Percentiles rank a stretch among this genome's conserved stretches.
These are phyloP conservation scores for Suillus cothurnatus DNA, from an alignment of 768 basidiomycete species.

Conservation along the genomic window DNA sequence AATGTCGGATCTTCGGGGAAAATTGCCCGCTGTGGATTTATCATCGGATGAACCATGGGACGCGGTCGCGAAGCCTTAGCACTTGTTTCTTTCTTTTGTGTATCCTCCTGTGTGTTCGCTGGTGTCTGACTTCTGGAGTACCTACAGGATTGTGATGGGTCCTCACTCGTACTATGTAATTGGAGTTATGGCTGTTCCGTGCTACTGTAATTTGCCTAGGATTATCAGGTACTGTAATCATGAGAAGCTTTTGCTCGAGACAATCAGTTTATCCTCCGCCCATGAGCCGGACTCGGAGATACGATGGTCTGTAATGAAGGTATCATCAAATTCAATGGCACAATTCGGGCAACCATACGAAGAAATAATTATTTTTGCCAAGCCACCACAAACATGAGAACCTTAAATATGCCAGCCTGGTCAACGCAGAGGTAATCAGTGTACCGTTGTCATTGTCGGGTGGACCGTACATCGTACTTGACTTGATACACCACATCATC, in stretches of 20 bases:
- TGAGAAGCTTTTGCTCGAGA: background rate
- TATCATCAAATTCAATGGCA: background rate
- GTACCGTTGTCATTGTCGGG: background rate
- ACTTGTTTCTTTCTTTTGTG: background rate
- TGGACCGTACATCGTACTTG: background rate
- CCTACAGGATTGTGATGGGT: background rate
- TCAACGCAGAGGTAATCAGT: no score
- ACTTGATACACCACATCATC: background rate
- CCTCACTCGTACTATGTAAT: background rate
- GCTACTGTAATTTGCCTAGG: background rate
- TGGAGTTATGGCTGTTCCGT: background rate
- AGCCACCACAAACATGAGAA: background rate
- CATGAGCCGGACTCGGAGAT: background rate
- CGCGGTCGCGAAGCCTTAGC: background rate
- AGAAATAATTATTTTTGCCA: background rate
- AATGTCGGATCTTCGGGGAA: background rate
- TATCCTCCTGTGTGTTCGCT: background rate
- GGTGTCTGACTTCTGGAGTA: background rate
- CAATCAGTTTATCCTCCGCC: background rate
- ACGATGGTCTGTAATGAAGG: background rate
- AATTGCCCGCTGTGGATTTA: background rate
- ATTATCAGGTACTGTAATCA: background rate
- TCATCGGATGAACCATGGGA: background rate
- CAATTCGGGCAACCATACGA: background rate
- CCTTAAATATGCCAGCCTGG: background rate